Conservation (phyloP, 169 alveolate species). For the Sarcocystis neurona region DNA sequence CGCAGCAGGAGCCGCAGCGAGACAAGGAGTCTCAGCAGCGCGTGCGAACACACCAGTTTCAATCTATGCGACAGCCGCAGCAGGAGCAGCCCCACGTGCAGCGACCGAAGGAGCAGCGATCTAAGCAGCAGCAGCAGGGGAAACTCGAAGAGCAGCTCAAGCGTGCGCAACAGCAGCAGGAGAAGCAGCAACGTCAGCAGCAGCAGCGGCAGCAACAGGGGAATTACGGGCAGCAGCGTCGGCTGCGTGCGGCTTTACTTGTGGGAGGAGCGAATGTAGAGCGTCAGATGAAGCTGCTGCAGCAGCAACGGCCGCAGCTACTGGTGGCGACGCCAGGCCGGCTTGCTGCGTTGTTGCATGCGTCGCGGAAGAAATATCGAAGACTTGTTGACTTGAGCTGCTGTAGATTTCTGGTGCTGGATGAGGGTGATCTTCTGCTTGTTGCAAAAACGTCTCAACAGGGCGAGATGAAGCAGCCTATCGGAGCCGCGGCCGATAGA, state of each 20-base stretch:
- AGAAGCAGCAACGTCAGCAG: conserved; percentile 4
- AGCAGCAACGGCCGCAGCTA: background rate
- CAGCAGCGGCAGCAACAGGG: no score
- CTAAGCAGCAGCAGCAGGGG: no score
- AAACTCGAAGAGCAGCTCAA: no score
- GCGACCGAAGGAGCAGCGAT: no score
- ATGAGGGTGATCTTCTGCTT: background rate
- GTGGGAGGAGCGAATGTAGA: conserved; percentile 45
- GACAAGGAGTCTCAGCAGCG: conserved; percentile 16
- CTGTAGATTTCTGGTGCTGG: background rate
- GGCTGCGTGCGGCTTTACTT: conserved; percentile 26
- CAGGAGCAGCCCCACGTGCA: conserved; percentile 7
- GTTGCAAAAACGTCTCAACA: background rate
- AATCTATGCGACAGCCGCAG: no score
- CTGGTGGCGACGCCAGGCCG: conserved; percentile 49
- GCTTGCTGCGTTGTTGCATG: conserved; percentile 6
- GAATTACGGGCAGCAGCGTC: background rate
- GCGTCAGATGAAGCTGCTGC: conserved; percentile 20
- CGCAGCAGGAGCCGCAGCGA: no score
- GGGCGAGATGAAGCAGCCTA: background rate
- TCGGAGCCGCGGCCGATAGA: background rate
- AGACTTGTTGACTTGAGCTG: background rate
- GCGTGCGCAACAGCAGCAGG: no score
- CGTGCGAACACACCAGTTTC: no score
- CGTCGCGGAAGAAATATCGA: background rate